Evolutionary conservation across 371 early-diverging fungal species (phyloP), one percentile per base, ranked within the genome.

Genomic region (Mucor velutinosus): DNA sequence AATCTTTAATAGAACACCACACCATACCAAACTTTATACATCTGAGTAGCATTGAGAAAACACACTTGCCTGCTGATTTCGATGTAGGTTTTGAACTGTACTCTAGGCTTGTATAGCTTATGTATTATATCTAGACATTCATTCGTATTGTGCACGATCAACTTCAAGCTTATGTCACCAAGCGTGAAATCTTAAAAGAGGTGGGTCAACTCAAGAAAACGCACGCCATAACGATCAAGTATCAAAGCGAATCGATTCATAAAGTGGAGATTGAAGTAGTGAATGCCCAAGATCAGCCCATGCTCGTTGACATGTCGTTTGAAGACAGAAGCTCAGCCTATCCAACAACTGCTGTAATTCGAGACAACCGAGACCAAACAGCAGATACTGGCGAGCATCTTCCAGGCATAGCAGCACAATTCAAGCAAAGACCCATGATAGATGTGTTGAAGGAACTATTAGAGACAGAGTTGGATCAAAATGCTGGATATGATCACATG

Each of bases 21-120:
- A 79, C 79, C 0, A 66, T 82, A 14, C 82, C 82, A 0, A 51
- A 66, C n/a, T 79, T 79, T 60, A 79, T 82, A 25, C 76, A 69
- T 11, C 3, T 79, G 1, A 35, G 74, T n/a, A 27, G 43, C 6
- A 29, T 79, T 11, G 64, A 58, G 41, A 43, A 66, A 7, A 56
- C 55, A 19, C 25, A 33, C 14, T 12, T 53, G 27, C 53, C 53
- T 53, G 53, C 2, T 25, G 27, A 53, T 53, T 53, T 53, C 15
- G 53, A 53, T 53, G 53, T 53, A 15, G 14, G 53, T 53, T 8
- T 53, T 14, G 2, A 25, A 14, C 6, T 0, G 15, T 21, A 25
- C 25, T 4, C 1, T 25, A 12, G 14, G 6, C 21, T n/a, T 3
- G 19, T 10, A 21, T 47, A 19, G 1, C 21, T 47, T 23, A 21